These are phyloP conservation scores for Paramyrothecium roridum DNA, from an alignment of 2,329 filamentous ascomycete species.

Conservation along the genomic window DNA sequence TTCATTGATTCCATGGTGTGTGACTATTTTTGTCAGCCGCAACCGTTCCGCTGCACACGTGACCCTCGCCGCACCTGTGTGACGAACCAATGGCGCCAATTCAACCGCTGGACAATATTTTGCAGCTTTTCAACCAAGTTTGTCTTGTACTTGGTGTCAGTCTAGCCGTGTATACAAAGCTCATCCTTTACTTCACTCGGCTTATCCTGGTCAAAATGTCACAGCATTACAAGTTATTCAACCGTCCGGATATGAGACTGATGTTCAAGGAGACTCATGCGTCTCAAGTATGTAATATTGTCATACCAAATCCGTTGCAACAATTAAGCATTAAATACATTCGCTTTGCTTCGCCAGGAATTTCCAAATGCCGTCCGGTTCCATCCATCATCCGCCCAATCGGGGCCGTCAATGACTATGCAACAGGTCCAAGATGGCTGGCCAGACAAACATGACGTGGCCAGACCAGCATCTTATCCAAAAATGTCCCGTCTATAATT, in stretches of 20 bases:
- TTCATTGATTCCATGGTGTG: conserved; percentile 18
- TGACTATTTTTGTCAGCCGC: conserved; percentile 29
- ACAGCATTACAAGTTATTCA: no score
- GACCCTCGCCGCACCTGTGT: neutral
- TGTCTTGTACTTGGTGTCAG: neutral
- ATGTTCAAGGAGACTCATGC: no score
- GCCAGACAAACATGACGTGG: neutral
- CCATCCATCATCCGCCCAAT: neutral
- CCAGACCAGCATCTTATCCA: neutral
- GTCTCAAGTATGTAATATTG: no score
- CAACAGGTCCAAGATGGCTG: neutral
- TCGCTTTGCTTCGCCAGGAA: neutral
- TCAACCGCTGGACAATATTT: no score
- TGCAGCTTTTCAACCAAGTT: no score
- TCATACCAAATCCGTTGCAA: neutral
- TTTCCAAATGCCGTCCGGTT: neutral
- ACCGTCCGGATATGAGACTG: no score
- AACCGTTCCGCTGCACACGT: neutral
- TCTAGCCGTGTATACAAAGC: neutral
- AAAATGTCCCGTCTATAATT: neutral
- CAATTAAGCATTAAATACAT: neutral
- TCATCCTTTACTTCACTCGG: neutral
- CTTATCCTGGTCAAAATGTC: no score
- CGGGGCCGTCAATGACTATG: neutral
- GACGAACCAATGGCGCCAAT: no score